Evolutionary conservation across 2,329 filamentous ascomycete species (phyloP).

Genomic region (Didymella sp.): DNA sequence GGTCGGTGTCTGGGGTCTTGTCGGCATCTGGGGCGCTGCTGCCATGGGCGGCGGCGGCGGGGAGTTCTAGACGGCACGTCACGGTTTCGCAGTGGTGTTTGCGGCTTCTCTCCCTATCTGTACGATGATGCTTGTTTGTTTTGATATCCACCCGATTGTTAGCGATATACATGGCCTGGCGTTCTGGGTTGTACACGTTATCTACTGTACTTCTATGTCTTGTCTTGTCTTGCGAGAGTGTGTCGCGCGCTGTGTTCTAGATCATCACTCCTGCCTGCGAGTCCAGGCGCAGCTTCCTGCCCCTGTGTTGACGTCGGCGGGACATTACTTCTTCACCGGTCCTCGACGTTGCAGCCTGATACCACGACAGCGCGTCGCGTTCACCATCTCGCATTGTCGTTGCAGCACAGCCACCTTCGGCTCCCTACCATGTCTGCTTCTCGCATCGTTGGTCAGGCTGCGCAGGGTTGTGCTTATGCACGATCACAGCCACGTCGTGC

Average conservation of each 20-base stretch:
- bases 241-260: too few relatives aligned
- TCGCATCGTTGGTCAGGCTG: too few relatives aligned
- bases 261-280: too few relatives aligned
- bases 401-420: neutral
- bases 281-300: neutral
- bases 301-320: neutral
- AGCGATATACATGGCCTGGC: neutral
- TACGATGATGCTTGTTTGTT: neutral
- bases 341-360: neutral
- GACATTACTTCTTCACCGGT: neutral
- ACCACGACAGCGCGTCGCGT: too few relatives aligned
- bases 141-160: neutral
- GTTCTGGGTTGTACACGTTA: neutral
- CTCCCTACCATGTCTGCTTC: too few relatives aligned
- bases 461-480: too few relatives aligned
- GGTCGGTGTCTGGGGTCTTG: constrained; percentile 78
- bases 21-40: constrained; percentile 75
- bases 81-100: neutral
- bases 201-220: too few relatives aligned
- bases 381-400: too few relatives aligned
- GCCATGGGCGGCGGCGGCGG: constrained; percentile 58
- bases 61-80: constrained; percentile 44
- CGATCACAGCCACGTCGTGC: neutral
- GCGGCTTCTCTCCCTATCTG: neutral
- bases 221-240: too few relatives aligned